Base-by-base conservation (phyloP, 805 yeast genomes). In the Metschnikowia peoriensis region DNA sequence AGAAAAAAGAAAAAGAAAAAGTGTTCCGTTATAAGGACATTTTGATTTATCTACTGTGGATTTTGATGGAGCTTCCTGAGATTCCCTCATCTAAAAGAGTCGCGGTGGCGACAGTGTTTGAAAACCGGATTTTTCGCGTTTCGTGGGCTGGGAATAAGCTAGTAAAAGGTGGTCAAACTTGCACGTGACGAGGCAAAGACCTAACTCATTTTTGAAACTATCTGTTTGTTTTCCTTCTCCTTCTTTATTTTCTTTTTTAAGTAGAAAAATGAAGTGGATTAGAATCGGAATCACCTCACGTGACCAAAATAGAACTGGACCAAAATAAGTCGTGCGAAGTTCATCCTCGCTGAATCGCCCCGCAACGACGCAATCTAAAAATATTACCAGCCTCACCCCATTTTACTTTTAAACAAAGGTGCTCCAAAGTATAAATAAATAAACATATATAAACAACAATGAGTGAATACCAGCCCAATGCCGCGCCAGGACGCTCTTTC, bases 401-500 rank as follows among this genome's bases (percentile, higher is more conserved):
- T 6, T 10, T 32, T 32, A 10, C 12, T 12, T 32, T 6, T 32
- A 32, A 10, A 28, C 17, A 39, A 15, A 41, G 29, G 11, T 9
- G 2, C 3, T 12, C 7, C 28, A 28, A 16, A 16, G 28, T 7
- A 17, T 12, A n/a, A 2, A 11, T 8, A 15, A 15, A n/a, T 7
- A 28, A 28, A 16, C 28, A 41, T 10, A 6, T n/a, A 38, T n/a
- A 44, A 32, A 41, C 35, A 32, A 15, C 38, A 46, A 62, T 62
- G 66, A 62, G 66, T 47, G 65, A 61, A 49, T 60, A 51, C 48
- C 63, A 60, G 43, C 63, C 63, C 15, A 60, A 60, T 35, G 63
- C 57, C 7, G 61, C 60, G 22, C 63, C 66, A n/a, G 55, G 62
- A 28, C 61, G 61, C 44, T 62, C 66, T 7, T 68, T 75, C 53